Conservation (phyloP, 1,284 basidiomycete genomes). For the Ceratobasidium sp. region DNA sequence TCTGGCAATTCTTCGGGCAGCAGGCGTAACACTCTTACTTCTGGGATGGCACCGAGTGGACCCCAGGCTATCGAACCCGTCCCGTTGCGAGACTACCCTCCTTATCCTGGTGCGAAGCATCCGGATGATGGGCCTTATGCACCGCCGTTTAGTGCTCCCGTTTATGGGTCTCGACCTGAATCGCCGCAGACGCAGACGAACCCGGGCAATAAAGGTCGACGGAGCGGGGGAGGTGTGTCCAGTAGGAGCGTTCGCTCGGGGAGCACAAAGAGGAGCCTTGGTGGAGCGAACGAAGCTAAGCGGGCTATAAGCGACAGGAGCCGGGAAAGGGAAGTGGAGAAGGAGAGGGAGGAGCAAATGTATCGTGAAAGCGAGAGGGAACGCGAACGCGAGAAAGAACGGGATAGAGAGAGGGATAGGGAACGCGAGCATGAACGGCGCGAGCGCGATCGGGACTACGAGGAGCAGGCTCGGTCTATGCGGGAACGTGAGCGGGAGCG, state of each 20-base stretch:
- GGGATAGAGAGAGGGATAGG: slow-evolving; percentile 22
- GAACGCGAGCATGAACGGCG: slow-evolving; percentile 22
- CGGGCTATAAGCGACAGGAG: slow-evolving; percentile 17
- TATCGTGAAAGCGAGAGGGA: slow-evolving; percentile 22
- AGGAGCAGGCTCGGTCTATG: slow-evolving; percentile 15
- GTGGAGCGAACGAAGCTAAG: slow-evolving; percentile 18
- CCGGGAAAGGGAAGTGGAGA: slow-evolving; percentile 29
- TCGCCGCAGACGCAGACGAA: slow-evolving; percentile 20
- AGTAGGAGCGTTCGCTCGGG: background rate
- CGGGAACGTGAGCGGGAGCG: slow-evolving; percentile 25
- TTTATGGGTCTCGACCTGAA: slow-evolving; percentile 33
- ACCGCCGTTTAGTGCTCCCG: slow-evolving; percentile 22
- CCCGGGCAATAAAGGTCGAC: slow-evolving; percentile 11
- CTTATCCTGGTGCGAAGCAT: slow-evolving; percentile 18
- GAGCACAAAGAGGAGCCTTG: slow-evolving; percentile 16
- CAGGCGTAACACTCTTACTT: slow-evolving; percentile 22
- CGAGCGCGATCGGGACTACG: slow-evolving; percentile 24
- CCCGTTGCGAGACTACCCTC: slow-evolving; percentile 14
- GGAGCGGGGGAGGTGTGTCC: slow-evolving; percentile 14
- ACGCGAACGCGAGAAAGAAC: background rate
- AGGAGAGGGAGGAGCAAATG: slow-evolving; percentile 3
- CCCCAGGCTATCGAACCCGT: slow-evolving; percentile 39
- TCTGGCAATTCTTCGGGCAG: slow-evolving; percentile 19
- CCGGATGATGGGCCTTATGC: slow-evolving; percentile 1
- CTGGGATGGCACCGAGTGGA: background rate